phyloP scores from a whole-genome alignment of 2,329 filamentous ascomycete species.

The Diaporthe ampelina region DNA sequence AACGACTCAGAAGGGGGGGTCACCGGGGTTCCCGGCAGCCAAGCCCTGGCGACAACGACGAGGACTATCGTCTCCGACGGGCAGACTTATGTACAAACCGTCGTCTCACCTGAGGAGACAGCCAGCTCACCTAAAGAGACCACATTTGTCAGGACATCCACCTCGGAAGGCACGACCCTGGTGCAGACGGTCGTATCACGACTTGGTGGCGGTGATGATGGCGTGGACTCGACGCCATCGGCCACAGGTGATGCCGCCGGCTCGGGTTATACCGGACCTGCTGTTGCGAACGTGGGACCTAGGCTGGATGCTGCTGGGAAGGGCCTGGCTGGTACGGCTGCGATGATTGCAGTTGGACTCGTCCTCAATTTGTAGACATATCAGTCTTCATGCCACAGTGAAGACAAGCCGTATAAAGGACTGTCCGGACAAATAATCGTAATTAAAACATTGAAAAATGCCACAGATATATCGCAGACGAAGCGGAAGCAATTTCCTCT shows the following conservation, averaged over 20 bases:
- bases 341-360: background rate
- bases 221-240: background rate
- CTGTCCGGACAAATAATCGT: background rate
- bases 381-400: background rate
- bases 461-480: background rate
- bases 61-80: conserved; percentile 19
- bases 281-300: background rate
- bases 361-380: background rate
- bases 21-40: background rate
- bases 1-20: background rate
- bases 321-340: background rate
- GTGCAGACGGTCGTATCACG: conserved; percentile 19
- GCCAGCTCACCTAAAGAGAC: background rate
- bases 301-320: background rate
- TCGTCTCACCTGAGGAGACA: background rate
- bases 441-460: background rate
- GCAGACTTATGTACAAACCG: conserved; percentile 12
- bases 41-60: background rate
- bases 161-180: conserved; percentile 4
- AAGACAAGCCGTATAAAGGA: too few species aligned
- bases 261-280: background rate
- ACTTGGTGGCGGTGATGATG: background rate
- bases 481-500: too few species aligned
- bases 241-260: background rate
- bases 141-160: conserved; percentile 12